Evolutionary conservation across 78 protist species (phyloP).

Genomic region (Monocercomonoides exilis): DNA sequence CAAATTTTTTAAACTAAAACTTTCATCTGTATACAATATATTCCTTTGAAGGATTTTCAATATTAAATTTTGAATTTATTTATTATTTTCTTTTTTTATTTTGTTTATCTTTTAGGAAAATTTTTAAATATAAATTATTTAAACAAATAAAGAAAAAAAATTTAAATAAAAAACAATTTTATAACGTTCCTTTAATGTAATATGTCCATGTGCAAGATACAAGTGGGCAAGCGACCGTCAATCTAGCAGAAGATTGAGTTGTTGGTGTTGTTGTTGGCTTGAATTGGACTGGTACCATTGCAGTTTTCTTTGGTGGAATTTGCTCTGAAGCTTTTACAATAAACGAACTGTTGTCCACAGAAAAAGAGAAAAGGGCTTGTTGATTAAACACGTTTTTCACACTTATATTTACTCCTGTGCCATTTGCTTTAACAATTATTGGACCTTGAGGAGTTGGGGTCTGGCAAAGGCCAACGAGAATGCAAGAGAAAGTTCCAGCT

Average conservation of each 20-base stretch:
- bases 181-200: not conserved
- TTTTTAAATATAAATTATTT: too few species aligned
- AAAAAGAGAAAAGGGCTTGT: slow-evolving; percentile 12
- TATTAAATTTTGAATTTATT: too few species aligned
- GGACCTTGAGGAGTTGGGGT: slow-evolving; percentile 68
- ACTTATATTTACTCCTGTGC: not conserved
- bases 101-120: too few species aligned
- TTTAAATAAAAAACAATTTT: not conserved
- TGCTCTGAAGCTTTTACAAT: slow-evolving; percentile 21
- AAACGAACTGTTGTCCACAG: slow-evolving; percentile 39
- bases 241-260: not conserved
- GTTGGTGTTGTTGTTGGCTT: not conserved
- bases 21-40: too few species aligned
- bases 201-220: not conserved
- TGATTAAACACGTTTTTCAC: slow-evolving; percentile 21
- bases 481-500: slow-evolving; percentile 53
- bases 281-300: slow-evolving; percentile 11
- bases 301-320: slow-evolving; percentile 19
- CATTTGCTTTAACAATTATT: slow-evolving; percentile 18
- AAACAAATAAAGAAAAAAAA: too few species aligned
- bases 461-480: slow-evolving; percentile 40
- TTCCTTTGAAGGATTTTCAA: too few species aligned
- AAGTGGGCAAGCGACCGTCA: not conserved
- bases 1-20: too few species aligned
- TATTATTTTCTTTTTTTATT: too few species aligned